Base-by-base conservation (phyloP, 2,329 filamentous ascomycete genomes). In the Neofusicoccum kwambonambiense region DNA sequence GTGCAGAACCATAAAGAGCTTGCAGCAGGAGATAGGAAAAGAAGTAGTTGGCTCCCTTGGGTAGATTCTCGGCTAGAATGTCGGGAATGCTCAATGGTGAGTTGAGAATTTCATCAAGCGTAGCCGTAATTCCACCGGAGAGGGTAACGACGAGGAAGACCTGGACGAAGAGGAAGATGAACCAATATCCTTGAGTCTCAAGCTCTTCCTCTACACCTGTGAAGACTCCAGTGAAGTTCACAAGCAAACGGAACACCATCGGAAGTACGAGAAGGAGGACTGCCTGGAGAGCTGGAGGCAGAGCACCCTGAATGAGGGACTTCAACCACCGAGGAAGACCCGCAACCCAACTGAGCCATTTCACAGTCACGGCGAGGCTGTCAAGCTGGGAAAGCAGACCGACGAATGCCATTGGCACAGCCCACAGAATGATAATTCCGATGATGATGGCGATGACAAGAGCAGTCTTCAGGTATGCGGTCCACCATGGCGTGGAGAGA, bases 21-120 rank as follows among this genome's bases (percentile, higher is more conserved):
- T 98, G 95, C 9, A 99, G 88, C 74, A 97, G 90, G 88, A 99
- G 93, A 84, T 99, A 99, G 0, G 92, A 94, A 83, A 97, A 98
- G 82, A 98, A 99, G 78, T 98, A 99, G 74, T 97, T 97, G 70
- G 92, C 90, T 0, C 93, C 90, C 70, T 87, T 90, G 1, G 95
- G 95, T 4, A 99, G 81, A 66, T 93, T 95, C 11, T 82, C 76
- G 0, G 94, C 94, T 34, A 99, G 80, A 0, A 90, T 83, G 17
- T 86, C 77, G 0, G 95, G 87, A 65, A 96, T 86, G 42, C 83
- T 84, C n/a, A 81, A 79, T 7, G 92, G 88, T 51, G 91, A 83
- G 41, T 86, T 77, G 3, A 90, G 81, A 11, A 95, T 75, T n/a
- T 86, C 81, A 17, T 86, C 80, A 49, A 94, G 79, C 58, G 87